phyloP scores from a whole-genome alignment of 768 basidiomycete genomes.

The Russula sp. region DNA sequence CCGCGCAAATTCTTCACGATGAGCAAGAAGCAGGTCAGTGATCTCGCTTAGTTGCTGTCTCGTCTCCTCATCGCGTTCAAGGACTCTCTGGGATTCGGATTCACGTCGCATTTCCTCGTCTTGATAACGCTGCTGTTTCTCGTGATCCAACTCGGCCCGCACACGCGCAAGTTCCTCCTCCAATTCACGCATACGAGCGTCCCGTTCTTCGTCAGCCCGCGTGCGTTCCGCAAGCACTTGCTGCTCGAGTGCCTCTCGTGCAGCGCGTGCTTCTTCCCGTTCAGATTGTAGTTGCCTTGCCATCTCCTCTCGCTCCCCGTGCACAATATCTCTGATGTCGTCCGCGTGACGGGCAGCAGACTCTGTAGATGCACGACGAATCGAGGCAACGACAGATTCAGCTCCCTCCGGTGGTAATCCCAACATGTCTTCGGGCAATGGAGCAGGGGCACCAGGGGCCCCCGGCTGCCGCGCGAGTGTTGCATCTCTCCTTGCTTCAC shows the following conservation, averaged over 20 bases:
- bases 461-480: slow-evolving; percentile 30
- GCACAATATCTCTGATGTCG: slow-evolving; percentile 49
- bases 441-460: not conserved
- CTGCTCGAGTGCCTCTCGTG: slow-evolving; percentile 25
- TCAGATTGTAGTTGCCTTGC: slow-evolving; percentile 22
- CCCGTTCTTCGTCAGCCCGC: slow-evolving; percentile 47
- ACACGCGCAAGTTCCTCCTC: slow-evolving; percentile 60
- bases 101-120: slow-evolving; percentile 65
- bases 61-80: slow-evolving; percentile 59
- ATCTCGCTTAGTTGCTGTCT: slow-evolving; percentile 65
- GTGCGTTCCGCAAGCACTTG: slow-evolving; percentile 23
- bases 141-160: slow-evolving; percentile 59
- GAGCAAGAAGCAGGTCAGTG: slow-evolving; percentile 68
- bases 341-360: slow-evolving; percentile 55
- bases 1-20: slow-evolving; percentile 54
- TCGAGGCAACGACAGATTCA: slow-evolving; percentile 39
- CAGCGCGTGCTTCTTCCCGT: slow-evolving; percentile 29
- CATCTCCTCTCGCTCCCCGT: slow-evolving; percentile 31
- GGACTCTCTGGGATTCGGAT: slow-evolving; percentile 52
- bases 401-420: slow-evolving; percentile 32
- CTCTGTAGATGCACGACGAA: slow-evolving; percentile 47
- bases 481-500: slow-evolving; percentile 54
- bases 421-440: slow-evolving; percentile 24
- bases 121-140: slow-evolving; percentile 53
- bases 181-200: slow-evolving; percentile 54